Base-by-base conservation (phyloP, 495 filamentous ascomycete genomes). In the Neurospora tetraspora region DNA sequence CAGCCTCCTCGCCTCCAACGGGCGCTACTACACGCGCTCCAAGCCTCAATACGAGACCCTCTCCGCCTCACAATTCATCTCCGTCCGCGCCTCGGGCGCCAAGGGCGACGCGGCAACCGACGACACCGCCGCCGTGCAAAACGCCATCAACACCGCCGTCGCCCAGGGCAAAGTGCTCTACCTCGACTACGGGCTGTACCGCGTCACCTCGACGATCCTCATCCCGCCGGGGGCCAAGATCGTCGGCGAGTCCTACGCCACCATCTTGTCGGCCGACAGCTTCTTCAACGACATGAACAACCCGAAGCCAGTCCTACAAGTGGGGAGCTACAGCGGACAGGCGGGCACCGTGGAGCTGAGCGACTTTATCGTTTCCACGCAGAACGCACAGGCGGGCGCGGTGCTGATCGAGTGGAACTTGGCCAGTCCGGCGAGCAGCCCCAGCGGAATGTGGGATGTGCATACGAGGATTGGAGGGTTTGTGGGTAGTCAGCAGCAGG, bases 391-490 rank as follows among this genome's bases (percentile, higher is more conserved):
- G 71, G 88, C 93, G 9, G 94, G 94, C 71, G 94, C 94, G 16
- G 90, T 96, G 70, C 82, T 98, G 31, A 88, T 97, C 74, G 85
- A 97, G 77, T 98, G 93, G 92, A 97, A 98, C 82, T 81, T 97
- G 3, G 89, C 85, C 10, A 85, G 86, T 16, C 79, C 85, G 5
- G 81, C 84, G 2, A 86, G 88, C 69, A 88, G 89, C 42, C 89
- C 91, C 2, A 87, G 85, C 8, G 94, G 90, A 23, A 89, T 97
- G 85, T 98, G 93, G 93, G 94, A 97, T 80, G 91, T 93, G 5
- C 94, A 97, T 80, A 89, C 92, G 75, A 91, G 94, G 65, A 87
- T 93, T 70, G 91, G 94, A 69, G 94, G 94, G 11, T 88, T 91
- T 18, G 88, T 89, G 3, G 94, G 94, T 31, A 95, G 94, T 3